Percentiles rank a stretch among this genome's conserved stretches.
Conservation (phyloP, 768 basidiomycete species). For the Amyloporia xantha region DNA sequence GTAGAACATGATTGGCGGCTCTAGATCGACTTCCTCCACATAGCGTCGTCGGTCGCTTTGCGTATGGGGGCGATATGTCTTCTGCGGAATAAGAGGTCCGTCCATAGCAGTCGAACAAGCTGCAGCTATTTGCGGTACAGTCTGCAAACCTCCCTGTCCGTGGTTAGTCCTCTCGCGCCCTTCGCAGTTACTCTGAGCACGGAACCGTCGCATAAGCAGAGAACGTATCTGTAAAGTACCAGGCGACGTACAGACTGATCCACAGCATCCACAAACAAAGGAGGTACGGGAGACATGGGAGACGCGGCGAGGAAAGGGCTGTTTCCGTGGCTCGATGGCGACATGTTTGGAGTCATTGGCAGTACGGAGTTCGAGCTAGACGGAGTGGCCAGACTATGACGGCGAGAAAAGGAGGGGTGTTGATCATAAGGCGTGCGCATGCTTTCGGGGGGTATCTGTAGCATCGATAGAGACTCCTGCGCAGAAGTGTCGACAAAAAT, state of each 20-base stretch:
- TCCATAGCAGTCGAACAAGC: slow-evolving; percentile 9
- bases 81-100: slow-evolving; percentile 49
- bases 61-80: slow-evolving; percentile 70
- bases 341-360: slow-evolving; percentile 5
- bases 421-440: slow-evolving; percentile 5
- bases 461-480: not conserved
- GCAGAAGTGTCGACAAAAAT: slow-evolving; percentile 11
- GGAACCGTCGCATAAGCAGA: too few relatives aligned
- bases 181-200: too few relatives aligned
- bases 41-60: slow-evolving; percentile 72
- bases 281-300: slow-evolving; percentile 2
- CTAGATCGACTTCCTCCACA: slow-evolving; percentile 61
- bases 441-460: not conserved
- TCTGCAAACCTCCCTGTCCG: too few relatives aligned
- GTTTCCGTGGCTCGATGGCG: not conserved
- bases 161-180: too few relatives aligned
- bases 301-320: slow-evolving; percentile 6
- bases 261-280: not conserved
- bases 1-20: slow-evolving; percentile 58
- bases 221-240: too few relatives aligned
- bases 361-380: slow-evolving; percentile 7
- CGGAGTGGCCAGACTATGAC: slow-evolving; percentile 4
- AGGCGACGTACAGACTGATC: too few relatives aligned
- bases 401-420: not conserved
- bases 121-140: slow-evolving; percentile 13